phyloP scores from a whole-genome alignment of 345 rosid genomes.

The Aquilaria sinensis region DNA sequence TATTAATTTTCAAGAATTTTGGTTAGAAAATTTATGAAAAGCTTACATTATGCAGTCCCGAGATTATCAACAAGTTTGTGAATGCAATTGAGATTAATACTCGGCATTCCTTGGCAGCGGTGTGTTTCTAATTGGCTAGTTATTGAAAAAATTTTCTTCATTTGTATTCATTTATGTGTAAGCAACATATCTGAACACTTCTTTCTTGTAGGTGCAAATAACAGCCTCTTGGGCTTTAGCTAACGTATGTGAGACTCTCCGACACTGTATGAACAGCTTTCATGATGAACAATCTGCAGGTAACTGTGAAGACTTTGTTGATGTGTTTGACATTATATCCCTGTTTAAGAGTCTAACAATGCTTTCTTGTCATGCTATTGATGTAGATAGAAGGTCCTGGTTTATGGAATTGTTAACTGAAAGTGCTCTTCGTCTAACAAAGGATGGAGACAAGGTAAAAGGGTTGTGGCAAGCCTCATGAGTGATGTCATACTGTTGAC shows the following conservation, averaged over 20 bases:
- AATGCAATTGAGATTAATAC: slow-evolving; percentile 69
- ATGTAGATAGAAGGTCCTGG: slow-evolving; percentile 26
- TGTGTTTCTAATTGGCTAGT: slow-evolving; percentile 22
- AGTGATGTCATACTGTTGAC: no score
- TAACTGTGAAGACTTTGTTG: slow-evolving; percentile 16
- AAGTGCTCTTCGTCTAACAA: slow-evolving; percentile 70
- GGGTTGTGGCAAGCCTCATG: not conserved
- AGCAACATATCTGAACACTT: slow-evolving; percentile 13
- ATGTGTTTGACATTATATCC: not conserved
- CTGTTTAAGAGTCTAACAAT: slow-evolving; percentile 11
- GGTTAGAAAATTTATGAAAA: slow-evolving; percentile 24
- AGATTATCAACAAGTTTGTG: slow-evolving; percentile 64
- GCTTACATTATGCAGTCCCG: slow-evolving; percentile 61
- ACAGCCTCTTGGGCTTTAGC: slow-evolving; percentile 97
- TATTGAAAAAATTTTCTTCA: slow-evolving; percentile 8
- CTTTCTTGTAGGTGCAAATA: slow-evolving; percentile 62
- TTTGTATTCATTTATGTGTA: slow-evolving; percentile 12
- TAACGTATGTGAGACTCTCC: slow-evolving; percentile 76
- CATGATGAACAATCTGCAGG: slow-evolving; percentile 32
- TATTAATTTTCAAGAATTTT: slow-evolving; percentile 9
- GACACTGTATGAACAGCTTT: slow-evolving; percentile 40
- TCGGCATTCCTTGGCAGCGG: slow-evolving; percentile 62
- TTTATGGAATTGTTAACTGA: slow-evolving; percentile 40
- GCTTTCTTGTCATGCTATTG: slow-evolving; percentile 22
- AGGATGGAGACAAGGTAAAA: slow-evolving; percentile 92